Percentiles rank a stretch among this genome's conserved stretches.
phyloP scores from a whole-genome alignment of 768 basidiomycete genomes.

The Leucocoprinus birnbaumii region DNA sequence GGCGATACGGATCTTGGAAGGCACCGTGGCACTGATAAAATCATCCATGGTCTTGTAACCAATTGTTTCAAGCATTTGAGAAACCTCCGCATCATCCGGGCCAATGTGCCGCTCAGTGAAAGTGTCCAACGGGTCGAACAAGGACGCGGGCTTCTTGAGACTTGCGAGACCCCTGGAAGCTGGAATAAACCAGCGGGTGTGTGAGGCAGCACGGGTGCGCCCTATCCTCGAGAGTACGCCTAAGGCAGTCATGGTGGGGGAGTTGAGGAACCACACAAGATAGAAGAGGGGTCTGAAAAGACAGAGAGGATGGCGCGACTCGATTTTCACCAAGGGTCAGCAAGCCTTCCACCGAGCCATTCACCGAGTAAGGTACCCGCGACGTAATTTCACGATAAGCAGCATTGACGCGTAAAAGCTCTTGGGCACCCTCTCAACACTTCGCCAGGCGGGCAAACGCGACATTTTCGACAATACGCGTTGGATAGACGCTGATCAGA shows the following conservation, averaged over 20 bases:
- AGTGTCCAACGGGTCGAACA: constrained; percentile 86
- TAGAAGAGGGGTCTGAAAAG: constrained; percentile 16
- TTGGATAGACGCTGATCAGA: constrained; percentile 1
- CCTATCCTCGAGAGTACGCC: constrained; percentile 25
- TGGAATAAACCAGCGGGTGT: constrained; percentile 16
- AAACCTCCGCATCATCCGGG: constrained; percentile 78
- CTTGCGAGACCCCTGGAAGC: constrained; percentile 51
- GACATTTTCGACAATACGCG: not conserved
- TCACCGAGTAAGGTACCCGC: constrained; percentile 49
- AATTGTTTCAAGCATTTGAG: constrained; percentile 77
- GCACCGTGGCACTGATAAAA: constrained; percentile 83
- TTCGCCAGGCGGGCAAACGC: not conserved
- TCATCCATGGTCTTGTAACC: constrained; percentile 88
- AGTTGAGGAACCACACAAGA: constrained; percentile 6
- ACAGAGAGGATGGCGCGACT: constrained; percentile 18
- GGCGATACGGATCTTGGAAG: constrained; percentile 73
- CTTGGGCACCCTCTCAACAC: not conserved
- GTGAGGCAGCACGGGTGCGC: constrained; percentile 21
- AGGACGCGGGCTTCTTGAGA: constrained; percentile 52
- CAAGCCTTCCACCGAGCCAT: constrained; percentile 47
- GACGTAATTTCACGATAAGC: constrained; percentile 28
- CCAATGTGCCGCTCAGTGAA: constrained; percentile 93
- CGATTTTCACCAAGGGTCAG: constrained; percentile 22
- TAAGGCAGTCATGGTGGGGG: constrained; percentile 29
- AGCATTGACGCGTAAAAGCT: not conserved